A percentile compares a stretch with the other conserved stretches of the same genome.
Evolutionary conservation across 2,329 filamentous ascomycete genomes (phyloP).

Genomic region (Cladosporium sp.): DNA sequence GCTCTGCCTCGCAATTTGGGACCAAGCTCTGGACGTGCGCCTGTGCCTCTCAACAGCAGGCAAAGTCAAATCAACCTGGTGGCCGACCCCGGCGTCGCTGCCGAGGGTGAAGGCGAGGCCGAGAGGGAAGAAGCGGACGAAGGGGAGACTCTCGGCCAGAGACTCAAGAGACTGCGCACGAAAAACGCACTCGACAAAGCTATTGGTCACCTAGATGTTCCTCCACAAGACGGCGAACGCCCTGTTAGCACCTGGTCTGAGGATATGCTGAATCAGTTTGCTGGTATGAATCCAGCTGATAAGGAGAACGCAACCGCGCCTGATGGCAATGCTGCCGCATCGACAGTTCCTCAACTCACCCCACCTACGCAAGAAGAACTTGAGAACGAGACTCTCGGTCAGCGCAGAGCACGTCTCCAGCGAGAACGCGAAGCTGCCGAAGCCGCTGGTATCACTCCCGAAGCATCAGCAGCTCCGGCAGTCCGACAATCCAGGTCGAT

Average conservation of each 20-base stretch:
- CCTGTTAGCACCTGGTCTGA: slow-evolving; percentile 60
- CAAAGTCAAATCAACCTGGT: slow-evolving; percentile 24
- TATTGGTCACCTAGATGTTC: slow-evolving; percentile 34
- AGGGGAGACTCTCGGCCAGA: slow-evolving; percentile 63
- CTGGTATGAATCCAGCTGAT: slow-evolving; percentile 44
- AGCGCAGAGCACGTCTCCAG: slow-evolving; percentile 70
- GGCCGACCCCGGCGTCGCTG: neutral
- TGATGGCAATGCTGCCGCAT: neutral
- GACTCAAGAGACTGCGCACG: slow-evolving; percentile 61
- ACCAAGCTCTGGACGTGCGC: slow-evolving; percentile 23
- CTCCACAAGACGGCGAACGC: slow-evolving; percentile 19
- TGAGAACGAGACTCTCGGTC: slow-evolving; percentile 74
- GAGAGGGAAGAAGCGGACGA: slow-evolving; percentile 39
- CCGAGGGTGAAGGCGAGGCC: slow-evolving; percentile 24
- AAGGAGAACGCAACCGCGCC: slow-evolving; percentile 33
- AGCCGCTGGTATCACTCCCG: slow-evolving; percentile 35
- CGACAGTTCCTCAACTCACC: neutral
- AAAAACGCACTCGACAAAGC: slow-evolving; percentile 48
- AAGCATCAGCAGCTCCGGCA: slow-evolving; percentile 38
- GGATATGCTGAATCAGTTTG: slow-evolving; percentile 65
- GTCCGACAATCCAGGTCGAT: slow-evolving; percentile 50
- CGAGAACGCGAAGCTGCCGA: slow-evolving; percentile 55
- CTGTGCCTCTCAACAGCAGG: slow-evolving; percentile 23
- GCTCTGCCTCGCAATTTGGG: slow-evolving; percentile 24
- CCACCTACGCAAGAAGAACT: slow-evolving; percentile 31